Conservation (phyloP, 345 rosid species). For the Eucalyptus cloeziana region DNA sequence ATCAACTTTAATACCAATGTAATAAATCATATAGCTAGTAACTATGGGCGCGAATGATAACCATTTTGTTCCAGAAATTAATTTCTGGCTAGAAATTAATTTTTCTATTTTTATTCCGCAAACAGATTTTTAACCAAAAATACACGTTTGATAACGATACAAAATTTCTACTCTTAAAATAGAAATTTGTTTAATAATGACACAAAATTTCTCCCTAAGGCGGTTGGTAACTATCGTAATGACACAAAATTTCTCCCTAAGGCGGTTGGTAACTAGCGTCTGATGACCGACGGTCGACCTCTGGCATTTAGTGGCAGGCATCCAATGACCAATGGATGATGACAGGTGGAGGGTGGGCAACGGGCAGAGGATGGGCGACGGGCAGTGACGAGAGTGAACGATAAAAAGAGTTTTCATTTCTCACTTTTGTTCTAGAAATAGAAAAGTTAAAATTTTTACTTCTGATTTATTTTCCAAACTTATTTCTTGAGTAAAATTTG, state of each 20-base stretch:
- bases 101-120: rapidly evolving
- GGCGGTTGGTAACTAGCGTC: rapidly evolving
- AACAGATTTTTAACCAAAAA: rapidly evolving
- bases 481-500: too few species aligned
- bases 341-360: too few species aligned
- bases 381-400: rapidly evolving
- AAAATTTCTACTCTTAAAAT: too few species aligned
- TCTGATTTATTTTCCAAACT: too few species aligned
- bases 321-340: rapidly evolving
- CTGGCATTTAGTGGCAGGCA: rapidly evolving
- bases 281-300: rapidly evolving
- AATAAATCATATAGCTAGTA: not conserved
- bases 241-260: too few species aligned
- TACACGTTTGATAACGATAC: rapidly evolving
- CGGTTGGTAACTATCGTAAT: rapidly evolving
- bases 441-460: too few species aligned
- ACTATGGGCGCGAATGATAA: not conserved
- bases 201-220: too few species aligned
- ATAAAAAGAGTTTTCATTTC: too few species aligned
- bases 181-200: too few species aligned
- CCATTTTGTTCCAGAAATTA: too few species aligned
- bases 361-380: rapidly evolving
- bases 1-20: not conserved
- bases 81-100: too few species aligned
- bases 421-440: too few species aligned